Base-by-base conservation (phyloP, 495 filamentous ascomycete genomes). In the Talaromyces wortmannii region DNA sequence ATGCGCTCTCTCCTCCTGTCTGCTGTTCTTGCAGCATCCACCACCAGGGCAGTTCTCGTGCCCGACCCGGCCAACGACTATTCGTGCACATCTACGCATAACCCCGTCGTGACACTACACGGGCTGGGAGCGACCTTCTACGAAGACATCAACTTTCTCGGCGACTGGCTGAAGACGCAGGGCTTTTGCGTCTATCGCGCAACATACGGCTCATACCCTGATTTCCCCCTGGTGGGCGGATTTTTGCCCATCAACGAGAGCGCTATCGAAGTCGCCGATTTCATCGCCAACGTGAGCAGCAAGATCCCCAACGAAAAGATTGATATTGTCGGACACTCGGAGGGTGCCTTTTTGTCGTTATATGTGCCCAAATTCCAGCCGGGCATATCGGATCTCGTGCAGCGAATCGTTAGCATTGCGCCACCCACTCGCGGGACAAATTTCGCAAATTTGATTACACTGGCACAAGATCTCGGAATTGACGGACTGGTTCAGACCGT, bases 281-380 rank as follows among this genome's bases (percentile, higher is more conserved):
- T 77, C 59, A 70, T 81, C 58, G 61, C 58, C 13, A 64, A 75
- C 43, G 74, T 81, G 0, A 64, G 68, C 50, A 78, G 77, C 3
- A 73, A 73, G 18, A 71, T 73, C 7, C 36, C 30, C 0, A 44
- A 8, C 0, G 30, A 43, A 45, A 78, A 78, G 55, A 62, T 81
- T 31, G 72, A 80, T 52, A 59, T 81, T 0, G 76, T 81, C 44
- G 79, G 79, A 11, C 78, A 82, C 58, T 80, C 78, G 31, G 79
- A 82, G 61, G 79, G 79, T 52, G 79, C 68, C 3, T 76, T 80
- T 56, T 76, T 78, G 51, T 50, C 71, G 0, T 62, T 82, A 6
- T 81, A 81, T 59, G 78, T 80, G 6, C 77, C 78, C 7, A 81
- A 79, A 53, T 74, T 75, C 62, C 68, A 76, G 40, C 52, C 45